Conservation (phyloP, 495 filamentous ascomycete species). For the Clohesyomyces aquaticus region DNA sequence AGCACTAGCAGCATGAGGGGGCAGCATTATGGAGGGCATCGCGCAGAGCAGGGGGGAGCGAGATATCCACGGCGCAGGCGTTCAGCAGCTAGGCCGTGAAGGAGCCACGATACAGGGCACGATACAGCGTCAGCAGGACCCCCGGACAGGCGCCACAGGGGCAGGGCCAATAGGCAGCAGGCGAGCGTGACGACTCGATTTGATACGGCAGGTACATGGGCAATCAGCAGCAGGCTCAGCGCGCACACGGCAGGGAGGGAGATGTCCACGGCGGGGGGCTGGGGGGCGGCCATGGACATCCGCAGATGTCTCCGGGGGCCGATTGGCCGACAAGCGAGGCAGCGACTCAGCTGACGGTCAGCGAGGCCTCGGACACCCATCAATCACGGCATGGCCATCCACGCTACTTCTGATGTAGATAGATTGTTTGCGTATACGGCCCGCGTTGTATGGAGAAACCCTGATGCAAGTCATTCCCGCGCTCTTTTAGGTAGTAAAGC, state of each 20-base stretch:
- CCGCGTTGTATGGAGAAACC: too few species aligned
- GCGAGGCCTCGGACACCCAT: not conserved
- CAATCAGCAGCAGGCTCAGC: not conserved
- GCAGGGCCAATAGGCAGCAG: not conserved
- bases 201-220: not conserved
- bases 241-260: not conserved
- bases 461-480: too few species aligned
- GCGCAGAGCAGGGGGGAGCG: too few species aligned
- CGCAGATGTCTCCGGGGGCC: not conserved
- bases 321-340: not conserved
- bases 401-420: too few species aligned
- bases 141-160: not conserved
- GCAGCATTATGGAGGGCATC: too few species aligned
- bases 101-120: not conserved
- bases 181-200: not conserved
- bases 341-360: not conserved
- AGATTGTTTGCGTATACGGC: too few species aligned
- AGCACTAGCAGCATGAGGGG: not conserved
- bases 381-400: too few species aligned
- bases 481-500: too few species aligned
- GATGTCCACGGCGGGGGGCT: too few species aligned
- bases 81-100: not conserved
- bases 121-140: not conserved
- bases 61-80: not conserved
- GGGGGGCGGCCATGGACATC: not conserved